Percentiles rank a stretch among this genome's conserved stretches.
Conservation (phyloP, 495 filamentous ascomycete genomes). For the Podospora pseudopauciseta region DNA sequence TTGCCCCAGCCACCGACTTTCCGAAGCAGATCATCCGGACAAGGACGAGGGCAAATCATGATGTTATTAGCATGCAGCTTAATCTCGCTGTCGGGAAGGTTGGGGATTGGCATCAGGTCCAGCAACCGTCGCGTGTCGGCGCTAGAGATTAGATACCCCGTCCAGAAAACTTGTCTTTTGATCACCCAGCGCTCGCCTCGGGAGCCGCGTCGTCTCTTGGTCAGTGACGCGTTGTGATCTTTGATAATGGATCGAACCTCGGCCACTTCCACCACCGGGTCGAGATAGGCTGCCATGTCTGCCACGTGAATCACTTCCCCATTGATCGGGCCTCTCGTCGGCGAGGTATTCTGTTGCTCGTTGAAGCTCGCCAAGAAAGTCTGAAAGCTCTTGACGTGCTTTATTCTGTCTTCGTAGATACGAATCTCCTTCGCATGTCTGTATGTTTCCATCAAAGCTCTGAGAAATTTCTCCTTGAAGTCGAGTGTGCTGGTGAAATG, state of each 20-base stretch:
- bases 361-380: conserved; percentile 77
- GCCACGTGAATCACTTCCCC: conserved; percentile 85
- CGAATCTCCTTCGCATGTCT: conserved; percentile 72
- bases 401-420: conserved; percentile 59
- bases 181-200: conserved; percentile 57
- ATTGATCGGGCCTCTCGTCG: conserved; percentile 56
- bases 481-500: conserved; percentile 72
- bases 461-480: conserved; percentile 83
- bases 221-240: conserved; percentile 63
- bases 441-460: conserved; percentile 80
- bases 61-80: conserved; percentile 87
- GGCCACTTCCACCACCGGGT: conserved; percentile 76
- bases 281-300: conserved; percentile 70
- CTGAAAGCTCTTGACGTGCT: conserved; percentile 72
- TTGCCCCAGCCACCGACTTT: conserved; percentile 82
- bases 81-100: conserved; percentile 58
- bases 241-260: conserved; percentile 90
- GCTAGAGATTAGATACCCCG: conserved; percentile 80
- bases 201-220: conserved; percentile 25
- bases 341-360: conserved; percentile 37
- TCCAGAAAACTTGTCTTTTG: conserved; percentile 85
- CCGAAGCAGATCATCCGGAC: conserved; percentile 61
- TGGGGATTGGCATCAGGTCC: conserved; percentile 59
- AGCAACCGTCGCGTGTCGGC: conserved; percentile 67
- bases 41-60: conserved; percentile 75